Evolutionary conservation across 2,329 filamentous ascomycete genomes (phyloP), one percentile per base, ranked within the genome.

Genomic region (Fusarium protoensiforme): DNA sequence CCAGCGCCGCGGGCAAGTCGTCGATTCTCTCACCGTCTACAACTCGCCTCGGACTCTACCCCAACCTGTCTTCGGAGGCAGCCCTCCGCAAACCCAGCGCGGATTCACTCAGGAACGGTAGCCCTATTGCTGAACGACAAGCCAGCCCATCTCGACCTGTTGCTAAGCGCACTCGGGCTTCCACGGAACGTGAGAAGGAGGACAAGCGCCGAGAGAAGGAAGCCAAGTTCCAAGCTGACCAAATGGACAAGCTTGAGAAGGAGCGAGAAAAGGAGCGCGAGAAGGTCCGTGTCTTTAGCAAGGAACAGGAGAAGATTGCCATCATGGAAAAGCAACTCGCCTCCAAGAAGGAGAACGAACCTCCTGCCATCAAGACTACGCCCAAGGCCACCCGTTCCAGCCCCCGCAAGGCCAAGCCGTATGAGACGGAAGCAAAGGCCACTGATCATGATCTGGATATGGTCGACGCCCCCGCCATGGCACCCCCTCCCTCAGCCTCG

Each of bases 261-360:
- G 90, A 88, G 48, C 89, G 92, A 10, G 89, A 91, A 75, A 92
- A 92, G 81, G 92, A 94, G 78, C 87, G 92, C 7, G 89, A 92
- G 74, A 93, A 93, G 79, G 92, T 90, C 8, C 85, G 86, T 18
- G 83, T 88, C 4, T 90, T 89, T 70, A 89, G 85, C 78, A 84
- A 89, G 73, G 88, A 91, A 71, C 87, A 90, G 72, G 88, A 91
- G 71, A 86, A 82, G 71, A 82, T 87, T 48, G 85, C 84, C 36
- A 82, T 83, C 1, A 85, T 89, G 86, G 89, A 90, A 80, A 86
- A 86, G 71, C 83, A 89, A 69, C 76, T 88, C 41, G 83, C 84
- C 3, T 83, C 86, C 7, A 87, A 89, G 66, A 90, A 88, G 77
- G 87, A 89, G 43, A 85, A 87, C 67, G 86, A 88, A 61, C 83